These are phyloP conservation scores for Clitopilus passeckerianus DNA, from an alignment of 768 basidiomycete species.

Conservation along the genomic window DNA sequence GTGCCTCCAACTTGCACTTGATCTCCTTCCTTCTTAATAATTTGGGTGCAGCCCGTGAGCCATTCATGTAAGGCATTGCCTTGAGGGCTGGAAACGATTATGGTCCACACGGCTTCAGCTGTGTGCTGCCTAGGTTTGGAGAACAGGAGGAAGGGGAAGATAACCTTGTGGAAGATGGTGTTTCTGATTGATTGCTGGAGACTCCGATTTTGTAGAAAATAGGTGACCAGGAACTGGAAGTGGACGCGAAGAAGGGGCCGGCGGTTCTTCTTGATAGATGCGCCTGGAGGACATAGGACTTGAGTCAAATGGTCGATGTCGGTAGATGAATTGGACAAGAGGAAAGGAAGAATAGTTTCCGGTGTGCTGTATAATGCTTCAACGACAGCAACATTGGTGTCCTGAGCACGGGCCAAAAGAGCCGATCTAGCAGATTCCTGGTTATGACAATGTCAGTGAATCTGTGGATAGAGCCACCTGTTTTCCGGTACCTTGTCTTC, in stretches of 20 bases:
- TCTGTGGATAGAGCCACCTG: constrained; percentile 3
- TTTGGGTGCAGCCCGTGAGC: constrained; percentile 47
- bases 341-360: constrained; percentile 36
- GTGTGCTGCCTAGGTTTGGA: constrained; percentile 70
- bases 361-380: constrained; percentile 61
- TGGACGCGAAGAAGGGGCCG: constrained; percentile 52
- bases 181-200: constrained; percentile 15
- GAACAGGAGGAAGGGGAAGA: constrained; percentile 74
- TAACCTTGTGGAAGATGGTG: constrained; percentile 38
- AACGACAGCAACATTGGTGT: constrained; percentile 56
- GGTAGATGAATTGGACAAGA: constrained; percentile 31
- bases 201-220: constrained; percentile 31
- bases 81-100: constrained; percentile 26
- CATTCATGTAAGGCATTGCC: constrained; percentile 31
- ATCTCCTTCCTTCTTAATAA: constrained; percentile 25
- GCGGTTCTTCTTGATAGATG: constrained; percentile 32
- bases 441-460: background rate
- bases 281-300: constrained; percentile 26
- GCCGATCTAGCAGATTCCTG: constrained; percentile 60
- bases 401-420: constrained; percentile 64
- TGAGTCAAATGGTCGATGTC: constrained; percentile 42
- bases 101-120: constrained; percentile 65
- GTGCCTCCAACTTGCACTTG: constrained; percentile 4
- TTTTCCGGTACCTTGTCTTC: constrained; percentile 35
- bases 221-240: constrained; percentile 46